Conservation (phyloP, 2,329 filamentous ascomycete genomes). For the Pestalotiopsis sp. region DNA sequence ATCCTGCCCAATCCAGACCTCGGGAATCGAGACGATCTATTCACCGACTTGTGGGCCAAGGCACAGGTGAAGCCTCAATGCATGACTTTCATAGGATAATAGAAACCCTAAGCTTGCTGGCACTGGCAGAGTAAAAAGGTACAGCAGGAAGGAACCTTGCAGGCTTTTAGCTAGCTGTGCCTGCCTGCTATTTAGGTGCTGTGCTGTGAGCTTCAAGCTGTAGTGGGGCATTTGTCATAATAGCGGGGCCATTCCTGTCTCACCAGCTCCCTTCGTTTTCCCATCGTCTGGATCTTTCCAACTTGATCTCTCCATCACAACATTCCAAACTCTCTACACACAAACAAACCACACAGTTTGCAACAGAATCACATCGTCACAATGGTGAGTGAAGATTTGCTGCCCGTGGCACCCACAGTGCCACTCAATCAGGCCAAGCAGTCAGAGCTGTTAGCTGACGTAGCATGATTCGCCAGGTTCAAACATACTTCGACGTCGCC, state of each 20-base stretch:
- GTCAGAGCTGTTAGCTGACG: not conserved
- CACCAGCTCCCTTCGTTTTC: not conserved
- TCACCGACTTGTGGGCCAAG: not conserved
- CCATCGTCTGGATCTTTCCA: not conserved
- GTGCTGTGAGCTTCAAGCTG: not conserved
- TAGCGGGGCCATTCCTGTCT: not conserved
- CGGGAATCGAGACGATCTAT: not conserved
- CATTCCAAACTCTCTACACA: not conserved
- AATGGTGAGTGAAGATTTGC: not conserved
- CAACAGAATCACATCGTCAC: not conserved
- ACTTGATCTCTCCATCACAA: not conserved
- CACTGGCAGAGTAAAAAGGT: not conserved
- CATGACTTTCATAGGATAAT: not conserved
- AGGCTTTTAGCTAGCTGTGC: not conserved
- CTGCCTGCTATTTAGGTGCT: too few species aligned
- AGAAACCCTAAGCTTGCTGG: not conserved
- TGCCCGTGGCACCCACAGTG: not conserved
- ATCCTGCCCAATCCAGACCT: not conserved
- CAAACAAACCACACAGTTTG: not conserved
- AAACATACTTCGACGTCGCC: not conserved
- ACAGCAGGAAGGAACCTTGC: not conserved
- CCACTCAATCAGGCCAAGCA: not conserved
- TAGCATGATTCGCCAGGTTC: not conserved
- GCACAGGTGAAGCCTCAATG: not conserved
- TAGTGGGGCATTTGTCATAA: not conserved